Conservation (phyloP, 129 eudicot species). For the Centaurea solstitialis region DNA sequence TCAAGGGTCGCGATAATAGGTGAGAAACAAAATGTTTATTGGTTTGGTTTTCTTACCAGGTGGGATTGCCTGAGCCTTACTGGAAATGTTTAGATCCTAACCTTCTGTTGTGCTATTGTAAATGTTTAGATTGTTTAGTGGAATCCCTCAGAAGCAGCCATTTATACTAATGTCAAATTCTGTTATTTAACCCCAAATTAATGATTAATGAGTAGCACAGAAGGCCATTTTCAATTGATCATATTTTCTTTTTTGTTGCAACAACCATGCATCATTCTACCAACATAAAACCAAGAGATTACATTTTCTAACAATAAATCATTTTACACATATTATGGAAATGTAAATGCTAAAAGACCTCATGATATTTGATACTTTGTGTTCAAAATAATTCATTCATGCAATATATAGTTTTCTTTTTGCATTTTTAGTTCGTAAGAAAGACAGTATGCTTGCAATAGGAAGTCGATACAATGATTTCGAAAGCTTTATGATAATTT, state of each 20-base stretch:
- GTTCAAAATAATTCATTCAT: not conserved
- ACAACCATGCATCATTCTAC: not conserved
- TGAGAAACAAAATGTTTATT: not conserved
- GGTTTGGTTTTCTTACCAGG: not conserved
- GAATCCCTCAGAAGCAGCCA: not conserved
- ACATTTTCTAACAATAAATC: not conserved
- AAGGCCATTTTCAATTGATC: not conserved
- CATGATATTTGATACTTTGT: not conserved
- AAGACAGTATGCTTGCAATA: not conserved
- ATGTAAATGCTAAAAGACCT: not conserved
- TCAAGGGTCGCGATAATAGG: not conserved
- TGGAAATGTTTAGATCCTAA: not conserved
- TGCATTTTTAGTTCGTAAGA: not conserved
- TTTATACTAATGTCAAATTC: not conserved
- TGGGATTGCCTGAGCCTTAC: not conserved
- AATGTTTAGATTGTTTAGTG: too few species aligned
- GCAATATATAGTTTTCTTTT: not conserved
- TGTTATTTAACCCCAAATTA: too few species aligned
- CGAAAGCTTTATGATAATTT: not conserved
- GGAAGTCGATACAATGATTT: not conserved
- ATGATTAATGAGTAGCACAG: too few species aligned
- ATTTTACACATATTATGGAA: not conserved
- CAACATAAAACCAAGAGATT: not conserved
- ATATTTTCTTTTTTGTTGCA: not conserved
- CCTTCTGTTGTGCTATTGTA: not conserved